Percentiles rank a stretch among this genome's conserved stretches.
phyloP scores from a whole-genome alignment of 352 stramenopile genomes.

The Globisporangium okanoganense region DNA sequence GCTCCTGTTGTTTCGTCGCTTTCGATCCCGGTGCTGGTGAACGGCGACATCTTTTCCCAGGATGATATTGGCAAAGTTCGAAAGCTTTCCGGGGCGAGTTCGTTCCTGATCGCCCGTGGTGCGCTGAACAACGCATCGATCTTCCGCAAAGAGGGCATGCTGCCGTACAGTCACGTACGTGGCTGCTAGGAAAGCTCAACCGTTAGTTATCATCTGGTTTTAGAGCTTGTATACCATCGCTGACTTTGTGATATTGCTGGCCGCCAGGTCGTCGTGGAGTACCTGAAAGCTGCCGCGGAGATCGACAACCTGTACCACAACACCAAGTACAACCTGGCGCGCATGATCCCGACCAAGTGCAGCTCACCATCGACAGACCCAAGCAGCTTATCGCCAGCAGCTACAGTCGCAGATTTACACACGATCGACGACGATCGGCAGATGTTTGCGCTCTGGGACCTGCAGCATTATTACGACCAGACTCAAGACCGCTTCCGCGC shows the following conservation, averaged over 20 bases:
- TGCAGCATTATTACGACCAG: conserved; percentile 52
- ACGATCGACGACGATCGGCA: conserved; percentile 54
- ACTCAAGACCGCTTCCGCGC: conserved; percentile 50
- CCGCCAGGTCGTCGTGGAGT: conserved; percentile 46
- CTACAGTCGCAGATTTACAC: conserved; percentile 57
- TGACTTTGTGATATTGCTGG: background rate
- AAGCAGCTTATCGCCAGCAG: background rate
- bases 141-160: conserved; percentile 61
- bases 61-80: conserved; percentile 64
- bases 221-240: too few species aligned
- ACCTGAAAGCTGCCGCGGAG: conserved; percentile 66
- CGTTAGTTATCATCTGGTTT: background rate
- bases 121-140: conserved; percentile 81
- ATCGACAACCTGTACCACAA: conserved; percentile 88
- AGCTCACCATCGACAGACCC: conserved; percentile 18
- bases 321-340: conserved; percentile 88
- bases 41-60: conserved; percentile 81
- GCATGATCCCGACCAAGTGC: conserved; percentile 76
- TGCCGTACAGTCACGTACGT: conserved; percentile 50
- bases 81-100: conserved; percentile 54
- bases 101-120: conserved; percentile 81
- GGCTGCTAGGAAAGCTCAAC: background rate
- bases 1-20: conserved; percentile 65
- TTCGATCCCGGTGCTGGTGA: conserved; percentile 76
- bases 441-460: conserved; percentile 72